phyloP scores from a whole-genome alignment of 2,329 filamentous ascomycete genomes.

The Colletotrichum graminicola region DNA sequence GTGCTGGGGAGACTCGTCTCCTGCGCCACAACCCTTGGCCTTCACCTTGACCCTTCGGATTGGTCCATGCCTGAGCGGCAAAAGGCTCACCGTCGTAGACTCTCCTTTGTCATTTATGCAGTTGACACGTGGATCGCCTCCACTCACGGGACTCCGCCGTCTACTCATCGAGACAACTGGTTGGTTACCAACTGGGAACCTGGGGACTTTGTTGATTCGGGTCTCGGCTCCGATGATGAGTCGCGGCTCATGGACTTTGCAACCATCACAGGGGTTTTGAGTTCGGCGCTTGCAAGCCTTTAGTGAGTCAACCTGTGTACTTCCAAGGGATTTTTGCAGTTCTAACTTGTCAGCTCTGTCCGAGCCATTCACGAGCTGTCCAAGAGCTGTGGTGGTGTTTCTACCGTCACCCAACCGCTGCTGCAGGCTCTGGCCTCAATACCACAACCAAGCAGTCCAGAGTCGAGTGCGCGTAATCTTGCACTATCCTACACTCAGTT shows the following conservation, averaged over 20 bases:
- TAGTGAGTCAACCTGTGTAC: not conserved
- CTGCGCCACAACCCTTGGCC: slow-evolving; percentile 40
- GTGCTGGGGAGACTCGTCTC: slow-evolving; percentile 40
- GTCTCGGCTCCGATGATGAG: slow-evolving; percentile 3
- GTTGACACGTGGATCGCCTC: slow-evolving; percentile 43
- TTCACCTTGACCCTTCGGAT: slow-evolving; percentile 40
- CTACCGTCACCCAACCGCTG: not conserved
- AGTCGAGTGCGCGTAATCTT: not conserved
- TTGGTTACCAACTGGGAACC: not conserved
- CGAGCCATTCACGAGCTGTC: not conserved
- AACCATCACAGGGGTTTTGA: not conserved
- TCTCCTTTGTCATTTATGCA: slow-evolving; percentile 41
- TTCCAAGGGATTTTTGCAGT: not conserved
- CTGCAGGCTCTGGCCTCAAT: not conserved
- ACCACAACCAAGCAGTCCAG: accelerated
- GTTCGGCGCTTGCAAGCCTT: not conserved
- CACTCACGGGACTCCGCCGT: slow-evolving; percentile 40
- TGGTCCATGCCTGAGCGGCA: slow-evolving; percentile 41
- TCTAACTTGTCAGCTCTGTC: not conserved
- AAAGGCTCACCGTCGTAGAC: slow-evolving; percentile 37
- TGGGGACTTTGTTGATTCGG: slow-evolving; percentile 2
- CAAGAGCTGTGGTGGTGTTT: not conserved
- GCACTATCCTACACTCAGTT: not conserved
- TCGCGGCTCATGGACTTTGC: not conserved
- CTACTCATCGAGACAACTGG: slow-evolving; percentile 27